phyloP scores from a whole-genome alignment of 192 early-diverging fungal species.

The Coemansia sp. region DNA sequence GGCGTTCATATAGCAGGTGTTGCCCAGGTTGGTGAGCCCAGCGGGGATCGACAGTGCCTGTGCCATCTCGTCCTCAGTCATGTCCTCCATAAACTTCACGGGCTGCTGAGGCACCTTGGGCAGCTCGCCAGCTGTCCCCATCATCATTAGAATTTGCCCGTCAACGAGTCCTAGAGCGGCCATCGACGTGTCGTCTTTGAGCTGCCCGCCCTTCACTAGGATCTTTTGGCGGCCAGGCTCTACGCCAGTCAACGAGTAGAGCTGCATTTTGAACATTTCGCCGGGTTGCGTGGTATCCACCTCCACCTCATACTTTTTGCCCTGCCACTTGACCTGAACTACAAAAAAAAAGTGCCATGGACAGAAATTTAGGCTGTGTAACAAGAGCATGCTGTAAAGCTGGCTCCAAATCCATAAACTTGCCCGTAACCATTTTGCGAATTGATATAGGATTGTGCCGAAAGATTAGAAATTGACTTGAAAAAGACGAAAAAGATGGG shows the following conservation, averaged over 20 bases:
- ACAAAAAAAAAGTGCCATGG: slow-evolving; percentile 2
- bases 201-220: slow-evolving; percentile 86
- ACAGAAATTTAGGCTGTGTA: background rate
- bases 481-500: background rate
- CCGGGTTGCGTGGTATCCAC: slow-evolving; percentile 67
- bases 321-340: slow-evolving; percentile 90
- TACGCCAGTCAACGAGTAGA: slow-evolving; percentile 89
- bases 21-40: slow-evolving; percentile 88
- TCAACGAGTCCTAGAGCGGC: slow-evolving; percentile 71
- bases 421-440: slow-evolving; percentile 33
- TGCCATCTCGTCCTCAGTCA: slow-evolving; percentile 82
- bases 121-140: slow-evolving; percentile 94
- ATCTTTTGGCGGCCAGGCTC: slow-evolving; percentile 92
- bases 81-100: slow-evolving; percentile 85
- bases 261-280: slow-evolving; percentile 78
- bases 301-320: slow-evolving; percentile 80
- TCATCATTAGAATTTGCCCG: slow-evolving; percentile 75
- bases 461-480: background rate
- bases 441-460: background rate
- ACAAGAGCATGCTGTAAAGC: background rate
- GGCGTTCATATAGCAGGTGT: slow-evolving; percentile 90
- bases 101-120: slow-evolving; percentile 74
- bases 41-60: slow-evolving; percentile 89
- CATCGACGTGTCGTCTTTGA: slow-evolving; percentile 88
- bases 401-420: background rate